These are phyloP conservation scores for Mortierella sp. DNA, from an alignment of 371 early-diverging fungal genomes.

Conservation along the genomic window DNA sequence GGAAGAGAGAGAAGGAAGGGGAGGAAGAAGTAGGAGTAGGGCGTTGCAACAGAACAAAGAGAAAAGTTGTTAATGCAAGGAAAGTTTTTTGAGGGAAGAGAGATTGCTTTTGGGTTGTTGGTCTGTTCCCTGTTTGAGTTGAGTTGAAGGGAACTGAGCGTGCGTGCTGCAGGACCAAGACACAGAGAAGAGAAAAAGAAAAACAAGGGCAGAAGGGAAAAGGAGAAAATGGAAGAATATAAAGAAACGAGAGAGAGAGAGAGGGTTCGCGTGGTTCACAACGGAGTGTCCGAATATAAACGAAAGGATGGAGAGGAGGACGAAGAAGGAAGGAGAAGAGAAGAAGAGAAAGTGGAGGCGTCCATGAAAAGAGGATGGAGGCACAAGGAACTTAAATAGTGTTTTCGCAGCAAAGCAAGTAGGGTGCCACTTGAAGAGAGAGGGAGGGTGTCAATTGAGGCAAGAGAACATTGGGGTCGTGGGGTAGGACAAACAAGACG, in stretches of 20 bases:
- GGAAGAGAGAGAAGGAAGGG: neutral
- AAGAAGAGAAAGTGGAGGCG: neutral
- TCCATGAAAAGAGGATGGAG: neutral
- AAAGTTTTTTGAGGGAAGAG: neutral
- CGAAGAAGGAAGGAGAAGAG: neutral
- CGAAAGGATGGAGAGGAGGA: neutral
- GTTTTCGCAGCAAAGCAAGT: neutral
- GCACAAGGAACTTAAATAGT: neutral
- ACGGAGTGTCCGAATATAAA: neutral
- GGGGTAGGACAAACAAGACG: conserved; percentile 7
- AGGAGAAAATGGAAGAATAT: neutral
- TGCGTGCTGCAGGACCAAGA: conserved; percentile 8
- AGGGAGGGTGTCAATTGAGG: neutral
- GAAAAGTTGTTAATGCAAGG: conserved; percentile 8
- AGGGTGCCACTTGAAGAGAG: neutral
- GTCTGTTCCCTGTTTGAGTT: neutral
- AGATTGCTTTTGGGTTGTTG: conserved; percentile 1
- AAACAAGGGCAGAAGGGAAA: neutral
- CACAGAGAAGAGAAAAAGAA: neutral
- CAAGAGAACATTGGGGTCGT: neutral
- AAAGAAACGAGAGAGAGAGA: neutral
- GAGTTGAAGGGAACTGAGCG: neutral
- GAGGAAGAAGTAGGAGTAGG: neutral
- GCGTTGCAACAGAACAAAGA: conserved; percentile 6
- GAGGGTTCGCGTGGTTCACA: neutral